A percentile compares a stretch with the other conserved stretches of the same genome.
These are phyloP conservation scores for Curvularia hawaiiensis DNA, from an alignment of 2,329 filamentous ascomycete species.

Conservation along the genomic window DNA sequence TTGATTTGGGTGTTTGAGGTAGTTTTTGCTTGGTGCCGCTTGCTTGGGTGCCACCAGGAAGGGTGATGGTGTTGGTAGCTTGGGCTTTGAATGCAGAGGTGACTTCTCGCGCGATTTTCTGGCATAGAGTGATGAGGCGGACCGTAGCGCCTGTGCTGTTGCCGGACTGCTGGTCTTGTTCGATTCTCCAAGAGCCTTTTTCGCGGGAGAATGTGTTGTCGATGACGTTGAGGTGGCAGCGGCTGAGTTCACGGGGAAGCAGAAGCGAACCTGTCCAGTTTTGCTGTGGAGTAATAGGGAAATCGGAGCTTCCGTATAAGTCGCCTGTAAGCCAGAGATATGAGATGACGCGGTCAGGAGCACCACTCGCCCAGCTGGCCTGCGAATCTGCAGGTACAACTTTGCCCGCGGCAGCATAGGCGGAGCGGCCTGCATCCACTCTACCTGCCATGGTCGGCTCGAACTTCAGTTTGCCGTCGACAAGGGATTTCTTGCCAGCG, in stretches of 20 bases:
- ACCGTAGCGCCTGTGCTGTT: conserved; percentile 41
- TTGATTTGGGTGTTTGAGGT: conserved; percentile 31
- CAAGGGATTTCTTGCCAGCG: conserved; percentile 43
- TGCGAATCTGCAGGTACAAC: conserved; percentile 46
- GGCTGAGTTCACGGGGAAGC: conserved; percentile 51
- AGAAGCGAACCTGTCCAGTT: conserved; percentile 54
- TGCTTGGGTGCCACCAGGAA: conserved; percentile 13
- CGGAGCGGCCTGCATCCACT: conserved; percentile 50
- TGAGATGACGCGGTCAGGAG: conserved; percentile 50
- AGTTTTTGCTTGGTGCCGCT: conserved; percentile 17
- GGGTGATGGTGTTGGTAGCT: conserved; percentile 23
- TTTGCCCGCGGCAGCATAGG: conserved; percentile 54
- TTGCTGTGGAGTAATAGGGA: conserved; percentile 50
- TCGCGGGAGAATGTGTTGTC: conserved; percentile 50
- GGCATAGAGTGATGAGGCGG: conserved; percentile 47
- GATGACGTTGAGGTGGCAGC: conserved; percentile 51
- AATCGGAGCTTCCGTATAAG: conserved; percentile 45
- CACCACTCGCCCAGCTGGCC: conserved; percentile 47
- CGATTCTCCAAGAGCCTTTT: conserved; percentile 49
- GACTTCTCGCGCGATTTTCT: conserved; percentile 49
- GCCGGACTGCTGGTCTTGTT: conserved; percentile 3
- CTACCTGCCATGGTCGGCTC: conserved; percentile 50
- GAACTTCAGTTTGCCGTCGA: conserved; percentile 39
- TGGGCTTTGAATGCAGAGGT: conserved; percentile 40
- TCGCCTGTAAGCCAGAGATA: conserved; percentile 54